Conservation (phyloP, 2,329 filamentous ascomycete species). For the Fusarium drepaniforme region DNA sequence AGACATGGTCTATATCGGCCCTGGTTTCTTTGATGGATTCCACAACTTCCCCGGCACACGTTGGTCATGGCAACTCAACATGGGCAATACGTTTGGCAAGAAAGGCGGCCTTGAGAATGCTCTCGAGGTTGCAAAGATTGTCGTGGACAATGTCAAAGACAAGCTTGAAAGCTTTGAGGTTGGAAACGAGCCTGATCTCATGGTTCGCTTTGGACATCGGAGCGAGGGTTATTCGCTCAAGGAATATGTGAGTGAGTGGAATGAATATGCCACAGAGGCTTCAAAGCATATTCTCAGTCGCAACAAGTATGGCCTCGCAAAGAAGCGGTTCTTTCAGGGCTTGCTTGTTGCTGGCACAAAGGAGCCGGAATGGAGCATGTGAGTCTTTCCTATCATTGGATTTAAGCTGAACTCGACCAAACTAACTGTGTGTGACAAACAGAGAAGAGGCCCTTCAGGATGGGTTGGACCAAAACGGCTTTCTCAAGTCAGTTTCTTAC, state of each 20-base stretch:
- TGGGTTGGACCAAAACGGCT: not conserved
- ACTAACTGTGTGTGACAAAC: not conserved
- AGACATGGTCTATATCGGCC: not conserved
- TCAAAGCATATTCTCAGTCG: not conserved
- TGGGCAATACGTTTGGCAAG: not conserved
- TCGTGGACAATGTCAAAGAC: not conserved
- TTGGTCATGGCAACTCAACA: conserved; percentile 1
- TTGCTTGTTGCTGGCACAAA: not conserved
- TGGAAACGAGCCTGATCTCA: not conserved
- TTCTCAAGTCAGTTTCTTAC: not conserved
- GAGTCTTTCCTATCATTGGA: not conserved
- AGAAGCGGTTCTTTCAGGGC: not conserved
- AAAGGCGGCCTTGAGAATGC: not conserved
- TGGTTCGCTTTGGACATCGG: not conserved
- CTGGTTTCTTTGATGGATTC: not conserved
- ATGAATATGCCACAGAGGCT: not conserved
- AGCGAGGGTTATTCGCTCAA: not conserved
- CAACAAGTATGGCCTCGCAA: not conserved
- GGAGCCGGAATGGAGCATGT: conserved; percentile 1
- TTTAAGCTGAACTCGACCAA: not conserved
- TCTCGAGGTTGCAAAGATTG: not conserved
- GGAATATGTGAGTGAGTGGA: not conserved
- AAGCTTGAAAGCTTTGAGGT: conserved; percentile 1
- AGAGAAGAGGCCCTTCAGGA: not conserved
- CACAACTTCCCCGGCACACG: not conserved